Percentiles rank a stretch among this genome's conserved stretches.
Evolutionary conservation across 1,284 basidiomycete species (phyloP).

Genomic region (Cryptococcus hybrid): DNA sequence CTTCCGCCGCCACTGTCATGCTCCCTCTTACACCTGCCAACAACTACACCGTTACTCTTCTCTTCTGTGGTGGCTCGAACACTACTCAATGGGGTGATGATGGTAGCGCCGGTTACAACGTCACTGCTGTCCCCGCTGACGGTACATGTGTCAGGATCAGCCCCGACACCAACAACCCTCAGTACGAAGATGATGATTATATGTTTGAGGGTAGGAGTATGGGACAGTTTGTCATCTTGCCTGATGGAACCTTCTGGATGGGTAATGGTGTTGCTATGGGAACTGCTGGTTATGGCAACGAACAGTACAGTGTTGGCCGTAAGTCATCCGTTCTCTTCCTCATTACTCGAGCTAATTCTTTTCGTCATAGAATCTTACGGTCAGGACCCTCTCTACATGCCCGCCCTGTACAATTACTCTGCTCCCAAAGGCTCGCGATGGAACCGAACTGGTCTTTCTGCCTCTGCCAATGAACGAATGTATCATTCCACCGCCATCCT

Average conservation of each 20-base stretch:
- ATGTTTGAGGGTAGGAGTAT: slow-evolving; percentile 72
- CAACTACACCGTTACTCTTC: slow-evolving; percentile 77
- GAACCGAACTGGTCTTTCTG: slow-evolving; percentile 61
- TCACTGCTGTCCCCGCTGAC: slow-evolving; percentile 50
- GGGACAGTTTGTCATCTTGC: slow-evolving; percentile 62
- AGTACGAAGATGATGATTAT: slow-evolving; percentile 65
- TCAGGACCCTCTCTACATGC: slow-evolving; percentile 47
- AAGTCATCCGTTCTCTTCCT: neutral
- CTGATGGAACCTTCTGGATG: slow-evolving; percentile 49
- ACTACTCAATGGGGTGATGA: slow-evolving; percentile 50
- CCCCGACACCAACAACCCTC: slow-evolving; percentile 67
- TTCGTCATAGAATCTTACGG: slow-evolving; percentile 37
- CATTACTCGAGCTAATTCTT: neutral
- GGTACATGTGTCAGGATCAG: slow-evolving; percentile 59
- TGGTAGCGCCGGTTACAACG: slow-evolving; percentile 46
- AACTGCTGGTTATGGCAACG: slow-evolving; percentile 54
- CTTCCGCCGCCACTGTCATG: slow-evolving; percentile 86
- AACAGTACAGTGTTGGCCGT: slow-evolving; percentile 39
- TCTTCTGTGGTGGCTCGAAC: slow-evolving; percentile 86
- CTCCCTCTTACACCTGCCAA: slow-evolving; percentile 84
- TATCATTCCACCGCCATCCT: slow-evolving; percentile 90
- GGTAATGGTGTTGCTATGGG: slow-evolving; percentile 78
- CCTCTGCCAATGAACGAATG: slow-evolving; percentile 67
- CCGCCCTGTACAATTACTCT: slow-evolving; percentile 62
- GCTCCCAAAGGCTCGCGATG: slow-evolving; percentile 65